Conservation (phyloP, 345 rosid genomes). For the Bretschneidera sinensis region DNA sequence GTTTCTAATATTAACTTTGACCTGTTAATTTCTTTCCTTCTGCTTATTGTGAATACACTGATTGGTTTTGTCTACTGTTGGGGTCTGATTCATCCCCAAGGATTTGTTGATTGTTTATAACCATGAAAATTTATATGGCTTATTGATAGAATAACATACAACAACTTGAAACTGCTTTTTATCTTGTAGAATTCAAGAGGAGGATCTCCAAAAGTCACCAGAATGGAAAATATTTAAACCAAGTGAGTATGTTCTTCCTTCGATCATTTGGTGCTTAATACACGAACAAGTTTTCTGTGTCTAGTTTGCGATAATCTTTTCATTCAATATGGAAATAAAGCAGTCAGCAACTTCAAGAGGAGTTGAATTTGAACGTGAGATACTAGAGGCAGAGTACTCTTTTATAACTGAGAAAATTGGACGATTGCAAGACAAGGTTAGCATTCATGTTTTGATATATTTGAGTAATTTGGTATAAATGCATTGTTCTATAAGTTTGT, state of each 20-base stretch:
- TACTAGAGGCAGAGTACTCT: slow-evolving; percentile 74
- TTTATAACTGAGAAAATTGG: slow-evolving; percentile 57
- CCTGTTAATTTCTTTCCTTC: too few relatives aligned
- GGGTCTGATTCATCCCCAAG: too few relatives aligned
- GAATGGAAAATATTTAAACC: slow-evolving; percentile 37
- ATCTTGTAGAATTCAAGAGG: slow-evolving; percentile 58
- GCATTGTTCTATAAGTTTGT: neutral
- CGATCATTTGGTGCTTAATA: slow-evolving; percentile 6
- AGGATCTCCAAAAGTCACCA: slow-evolving; percentile 38
- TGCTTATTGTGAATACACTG: too few relatives aligned
- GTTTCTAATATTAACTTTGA: too few relatives aligned
- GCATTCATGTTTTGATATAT: slow-evolving; percentile 18
- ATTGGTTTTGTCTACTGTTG: too few relatives aligned
- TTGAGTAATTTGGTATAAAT: neutral
- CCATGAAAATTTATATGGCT: neutral
- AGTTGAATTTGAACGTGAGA: slow-evolving; percentile 56
- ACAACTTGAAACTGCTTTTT: slow-evolving; percentile 13
- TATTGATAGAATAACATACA: slow-evolving; percentile 1
- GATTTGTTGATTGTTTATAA: too few relatives aligned
- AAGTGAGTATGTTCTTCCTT: slow-evolving; percentile 37
- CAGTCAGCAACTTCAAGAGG: slow-evolving; percentile 66
- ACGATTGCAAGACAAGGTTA: slow-evolving; percentile 70
- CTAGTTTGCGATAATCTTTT: slow-evolving; percentile 10
- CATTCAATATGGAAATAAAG: slow-evolving; percentile 19
- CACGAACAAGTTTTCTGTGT: too few relatives aligned